Evolutionary conservation across 2,329 filamentous ascomycete genomes (phyloP).

Genomic region (Epichloe aotearoae): DNA sequence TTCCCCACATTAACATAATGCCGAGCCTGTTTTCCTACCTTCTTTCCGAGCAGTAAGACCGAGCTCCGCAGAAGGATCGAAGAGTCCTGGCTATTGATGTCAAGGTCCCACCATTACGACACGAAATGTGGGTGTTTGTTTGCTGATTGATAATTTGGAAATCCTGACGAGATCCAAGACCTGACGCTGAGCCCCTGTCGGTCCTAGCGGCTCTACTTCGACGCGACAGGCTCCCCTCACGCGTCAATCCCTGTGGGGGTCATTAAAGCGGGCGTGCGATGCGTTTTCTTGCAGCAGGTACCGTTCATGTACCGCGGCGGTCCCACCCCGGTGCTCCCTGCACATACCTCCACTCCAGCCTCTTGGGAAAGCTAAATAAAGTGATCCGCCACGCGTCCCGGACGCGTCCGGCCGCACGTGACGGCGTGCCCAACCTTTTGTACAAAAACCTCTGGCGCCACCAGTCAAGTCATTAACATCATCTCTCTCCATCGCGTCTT

Average conservation of each 20-base stretch:
- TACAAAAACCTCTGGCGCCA: conserved; percentile 27
- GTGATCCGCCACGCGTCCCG: conserved; percentile 11
- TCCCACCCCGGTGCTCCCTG: background rate
- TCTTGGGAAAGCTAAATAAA: conserved; percentile 9
- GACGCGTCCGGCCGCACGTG: conserved; percentile 26
- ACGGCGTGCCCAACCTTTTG: conserved; percentile 18
- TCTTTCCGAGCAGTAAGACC: conserved; percentile 12
- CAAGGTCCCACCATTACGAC: conserved; percentile 11
- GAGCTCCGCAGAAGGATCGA: conserved; percentile 2
- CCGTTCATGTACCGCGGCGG: conserved; percentile 4
- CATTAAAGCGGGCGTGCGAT: background rate
- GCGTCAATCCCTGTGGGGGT: conserved; percentile 6
- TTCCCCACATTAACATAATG: background rate
- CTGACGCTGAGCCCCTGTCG: background rate
- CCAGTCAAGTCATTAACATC: conserved; percentile 9
- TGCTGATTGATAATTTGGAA: conserved; percentile 20
- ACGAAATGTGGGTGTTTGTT: conserved; percentile 10
- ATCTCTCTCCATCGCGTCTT: conserved; percentile 18
- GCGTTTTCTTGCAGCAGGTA: background rate
- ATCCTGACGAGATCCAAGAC: conserved; percentile 11
- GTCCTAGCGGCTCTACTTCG: conserved; percentile 8
- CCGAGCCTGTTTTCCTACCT: conserved; percentile 7
- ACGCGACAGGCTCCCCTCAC: conserved; percentile 11
- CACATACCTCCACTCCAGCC: conserved; percentile 4
- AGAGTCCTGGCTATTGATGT: background rate